Evolutionary conservation across 2,329 filamentous ascomycete genomes (phyloP).

Genomic region (Alternaria incomplexa): DNA sequence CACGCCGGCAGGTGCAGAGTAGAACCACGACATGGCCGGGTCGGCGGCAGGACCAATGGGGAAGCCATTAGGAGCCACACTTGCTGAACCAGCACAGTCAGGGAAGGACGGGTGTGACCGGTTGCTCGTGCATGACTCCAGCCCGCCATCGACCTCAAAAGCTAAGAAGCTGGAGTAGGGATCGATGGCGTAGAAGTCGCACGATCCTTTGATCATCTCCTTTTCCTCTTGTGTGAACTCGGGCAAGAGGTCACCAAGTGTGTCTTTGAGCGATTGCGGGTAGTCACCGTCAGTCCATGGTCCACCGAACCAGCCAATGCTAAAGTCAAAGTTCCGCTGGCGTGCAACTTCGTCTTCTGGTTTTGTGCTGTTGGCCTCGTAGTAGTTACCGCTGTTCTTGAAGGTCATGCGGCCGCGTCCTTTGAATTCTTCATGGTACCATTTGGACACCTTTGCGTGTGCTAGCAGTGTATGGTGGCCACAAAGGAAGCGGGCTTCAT

Average conservation of each 20-base stretch:
- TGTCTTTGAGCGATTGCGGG: constrained; percentile 47
- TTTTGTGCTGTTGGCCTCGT: constrained; percentile 46
- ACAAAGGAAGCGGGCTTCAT: constrained; percentile 52
- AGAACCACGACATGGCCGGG: constrained; percentile 51
- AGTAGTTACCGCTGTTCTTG: constrained; percentile 54
- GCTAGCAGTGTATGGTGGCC: constrained; percentile 54
- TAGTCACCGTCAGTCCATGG: constrained; percentile 57
- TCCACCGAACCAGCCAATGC: constrained; percentile 54
- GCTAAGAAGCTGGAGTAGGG: constrained; percentile 42
- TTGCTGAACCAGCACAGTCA: constrained; percentile 48
- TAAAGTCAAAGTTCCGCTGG: constrained; percentile 51
- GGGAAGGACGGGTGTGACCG: constrained; percentile 50
- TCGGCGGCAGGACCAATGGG: constrained; percentile 54
- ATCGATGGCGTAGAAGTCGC: constrained; percentile 54
- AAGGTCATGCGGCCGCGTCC: constrained; percentile 51
- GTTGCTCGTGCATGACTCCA: constrained; percentile 52
- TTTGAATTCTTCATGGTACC: constrained; percentile 55
- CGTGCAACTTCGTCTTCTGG: constrained; percentile 45
- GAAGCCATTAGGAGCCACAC: constrained; percentile 50
- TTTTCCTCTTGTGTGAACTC: constrained; percentile 49
- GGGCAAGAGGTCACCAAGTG: constrained; percentile 49
- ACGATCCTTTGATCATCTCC: constrained; percentile 51
- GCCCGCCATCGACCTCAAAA: constrained; percentile 38
- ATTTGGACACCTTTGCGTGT: constrained; percentile 53
- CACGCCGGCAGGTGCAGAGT: constrained; percentile 49